Conservation (phyloP, 768 basidiomycete genomes). For the Suillus lakei region DNA sequence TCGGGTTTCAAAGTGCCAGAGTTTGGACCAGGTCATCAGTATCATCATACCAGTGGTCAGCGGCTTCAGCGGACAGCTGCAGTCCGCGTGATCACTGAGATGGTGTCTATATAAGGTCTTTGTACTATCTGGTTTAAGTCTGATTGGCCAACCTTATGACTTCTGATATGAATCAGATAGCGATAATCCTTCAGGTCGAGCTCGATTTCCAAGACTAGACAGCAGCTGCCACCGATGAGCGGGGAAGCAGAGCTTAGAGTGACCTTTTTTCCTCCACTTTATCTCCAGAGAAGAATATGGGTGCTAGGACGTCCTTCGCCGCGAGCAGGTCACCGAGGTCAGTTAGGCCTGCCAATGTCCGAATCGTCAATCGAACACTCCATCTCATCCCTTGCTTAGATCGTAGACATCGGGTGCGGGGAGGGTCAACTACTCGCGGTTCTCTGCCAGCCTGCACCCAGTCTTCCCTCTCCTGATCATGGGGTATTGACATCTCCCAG, state of each 20-base stretch:
- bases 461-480: conserved; percentile 52
- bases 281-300: conserved; percentile 74
- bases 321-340: conserved; percentile 60
- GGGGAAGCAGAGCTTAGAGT: conserved; percentile 44
- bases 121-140: not conserved
- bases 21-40: not conserved
- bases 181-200: not conserved
- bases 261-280: conserved; percentile 69
- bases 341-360: conserved; percentile 15
- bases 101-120: not conserved
- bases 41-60: not conserved
- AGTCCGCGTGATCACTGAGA: not conserved
- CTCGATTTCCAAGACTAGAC: not conserved
- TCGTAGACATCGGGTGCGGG: conserved; percentile 86
- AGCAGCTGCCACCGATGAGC: conserved; percentile 19
- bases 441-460: conserved; percentile 77
- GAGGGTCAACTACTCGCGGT: conserved; percentile 74
- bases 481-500: conserved; percentile 23
- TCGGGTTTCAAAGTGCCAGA: not conserved
- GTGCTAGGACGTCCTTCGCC: conserved; percentile 64
- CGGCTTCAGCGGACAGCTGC: no score
- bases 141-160: not conserved
- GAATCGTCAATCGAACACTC: not conserved
- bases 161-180: not conserved
- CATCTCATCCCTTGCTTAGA: conserved; percentile 41